Conservation (phyloP, 805 yeast genomes). For the Wickerhamomyces tratensis region DNA sequence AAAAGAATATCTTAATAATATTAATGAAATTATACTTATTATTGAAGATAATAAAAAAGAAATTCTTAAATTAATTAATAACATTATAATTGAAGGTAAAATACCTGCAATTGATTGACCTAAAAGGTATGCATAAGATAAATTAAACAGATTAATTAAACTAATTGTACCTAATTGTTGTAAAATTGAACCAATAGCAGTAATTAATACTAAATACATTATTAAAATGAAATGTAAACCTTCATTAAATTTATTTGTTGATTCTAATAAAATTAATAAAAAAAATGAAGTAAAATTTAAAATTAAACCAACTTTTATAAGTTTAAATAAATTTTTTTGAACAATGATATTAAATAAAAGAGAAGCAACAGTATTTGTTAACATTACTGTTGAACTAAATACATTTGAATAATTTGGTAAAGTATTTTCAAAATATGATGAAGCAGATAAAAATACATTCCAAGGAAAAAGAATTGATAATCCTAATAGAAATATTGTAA, state of each 20-base stretch:
- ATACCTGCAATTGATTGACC: conserved; percentile 96
- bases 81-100: conserved; percentile 67
- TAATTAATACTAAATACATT: conserved; percentile 51
- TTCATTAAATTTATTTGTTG: conserved; percentile 13
- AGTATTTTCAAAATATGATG: conserved; percentile 58
- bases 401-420: conserved; percentile 38
- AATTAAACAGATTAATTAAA: conserved; percentile 65
- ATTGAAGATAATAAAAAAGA: not conserved
- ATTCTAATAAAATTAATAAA: conserved; percentile 23
- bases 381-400: conserved; percentile 83
- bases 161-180: conserved; percentile 92
- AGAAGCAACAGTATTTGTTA: conserved; percentile 65
- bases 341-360: conserved; percentile 49
- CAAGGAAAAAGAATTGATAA: conserved; percentile 91
- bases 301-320: conserved; percentile 53
- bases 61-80: conserved; percentile 16
- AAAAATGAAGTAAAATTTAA: conserved; percentile 51
- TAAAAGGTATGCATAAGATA: conserved; percentile 77
- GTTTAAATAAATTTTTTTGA: conserved; percentile 48
- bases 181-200: conserved; percentile 69
- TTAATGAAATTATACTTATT: not conserved
- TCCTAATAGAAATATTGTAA: conserved; percentile 61
- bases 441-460: conserved; percentile 85
- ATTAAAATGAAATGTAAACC: conserved; percentile 32
- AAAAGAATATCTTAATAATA: not conserved